Conservation (phyloP, 352 stramenopile genomes). For the Phytophthora rubi region DNA sequence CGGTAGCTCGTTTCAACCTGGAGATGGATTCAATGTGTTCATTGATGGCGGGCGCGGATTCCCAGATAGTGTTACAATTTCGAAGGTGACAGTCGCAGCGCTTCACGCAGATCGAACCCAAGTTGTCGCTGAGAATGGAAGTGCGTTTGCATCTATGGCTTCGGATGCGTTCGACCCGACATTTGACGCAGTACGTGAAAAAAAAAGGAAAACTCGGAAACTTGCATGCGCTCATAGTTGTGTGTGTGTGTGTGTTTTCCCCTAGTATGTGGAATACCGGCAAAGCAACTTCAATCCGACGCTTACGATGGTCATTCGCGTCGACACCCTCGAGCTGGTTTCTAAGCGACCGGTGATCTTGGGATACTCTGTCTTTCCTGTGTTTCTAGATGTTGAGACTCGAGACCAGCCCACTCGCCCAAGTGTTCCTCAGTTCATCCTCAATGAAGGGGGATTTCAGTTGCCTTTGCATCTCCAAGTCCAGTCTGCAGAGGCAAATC, state of each 20-base stretch:
- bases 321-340: conserved; percentile 79
- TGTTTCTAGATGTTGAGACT: conserved; percentile 79
- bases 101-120: conserved; percentile 60
- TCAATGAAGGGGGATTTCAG: conserved; percentile 84
- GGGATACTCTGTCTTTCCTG: conserved; percentile 72
- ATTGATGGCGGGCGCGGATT: conserved; percentile 79
- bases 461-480: conserved; percentile 69
- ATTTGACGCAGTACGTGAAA: conserved; percentile 58
- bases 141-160: conserved; percentile 25
- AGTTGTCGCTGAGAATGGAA: conserved; percentile 37
- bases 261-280: conserved; percentile 78
- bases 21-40: conserved; percentile 84
- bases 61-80: conserved; percentile 72
- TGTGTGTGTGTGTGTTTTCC: conserved; percentile 1
- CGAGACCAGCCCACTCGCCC: conserved; percentile 55
- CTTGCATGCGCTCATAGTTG: conserved; percentile 5
- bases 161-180: conserved; percentile 47
- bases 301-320: conserved; percentile 80
- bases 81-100: conserved; percentile 74
- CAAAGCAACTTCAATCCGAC: conserved; percentile 80
- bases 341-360: conserved; percentile 66
- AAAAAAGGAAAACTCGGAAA: background rate
- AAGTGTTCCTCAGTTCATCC: conserved; percentile 53
- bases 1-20: conserved; percentile 52
- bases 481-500: conserved; percentile 38